Conservation (phyloP, 345 rosid species). For the Salix suchowensis region DNA sequence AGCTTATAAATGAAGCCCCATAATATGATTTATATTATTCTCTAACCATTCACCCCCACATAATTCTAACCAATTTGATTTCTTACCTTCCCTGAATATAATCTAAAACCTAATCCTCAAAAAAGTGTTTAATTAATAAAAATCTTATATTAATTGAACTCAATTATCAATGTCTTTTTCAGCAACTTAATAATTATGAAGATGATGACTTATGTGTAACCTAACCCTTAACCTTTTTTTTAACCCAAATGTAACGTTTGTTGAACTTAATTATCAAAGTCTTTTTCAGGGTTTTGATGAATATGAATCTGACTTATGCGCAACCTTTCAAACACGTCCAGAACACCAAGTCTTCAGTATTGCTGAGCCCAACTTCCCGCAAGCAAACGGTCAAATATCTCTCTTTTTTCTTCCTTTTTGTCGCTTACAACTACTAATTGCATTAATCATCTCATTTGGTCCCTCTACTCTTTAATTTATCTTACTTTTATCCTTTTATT, state of each 20-base stretch:
- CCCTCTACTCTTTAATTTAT: not conserved
- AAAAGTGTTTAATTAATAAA: not conserved
- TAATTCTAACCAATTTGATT: not conserved
- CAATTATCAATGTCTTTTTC: not conserved
- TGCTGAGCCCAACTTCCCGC: slow-evolving; percentile 26
- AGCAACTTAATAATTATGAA: no score
- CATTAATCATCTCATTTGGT: not conserved
- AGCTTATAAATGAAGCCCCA: no score
- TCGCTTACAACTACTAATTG: not conserved
- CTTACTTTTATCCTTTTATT: not conserved
- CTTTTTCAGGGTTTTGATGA: not conserved
- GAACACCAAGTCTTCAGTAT: slow-evolving; percentile 9
- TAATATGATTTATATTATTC: no score
- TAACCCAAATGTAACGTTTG: no score
- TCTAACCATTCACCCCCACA: not conserved
- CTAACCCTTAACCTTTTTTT: no score
- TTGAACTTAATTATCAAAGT: not conserved
- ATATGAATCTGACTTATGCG: slow-evolving; percentile 1
- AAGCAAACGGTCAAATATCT: slow-evolving; percentile 3
- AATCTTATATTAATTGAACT: no score
- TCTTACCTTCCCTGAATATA: not conserved
- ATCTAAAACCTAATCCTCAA: not conserved
- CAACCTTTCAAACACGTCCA: not conserved
- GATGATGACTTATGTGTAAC: no score
- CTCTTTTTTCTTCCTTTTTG: not conserved